Conservation (phyloP, 2,329 filamentous ascomycete species). For the Talaromyces sp. region DNA sequence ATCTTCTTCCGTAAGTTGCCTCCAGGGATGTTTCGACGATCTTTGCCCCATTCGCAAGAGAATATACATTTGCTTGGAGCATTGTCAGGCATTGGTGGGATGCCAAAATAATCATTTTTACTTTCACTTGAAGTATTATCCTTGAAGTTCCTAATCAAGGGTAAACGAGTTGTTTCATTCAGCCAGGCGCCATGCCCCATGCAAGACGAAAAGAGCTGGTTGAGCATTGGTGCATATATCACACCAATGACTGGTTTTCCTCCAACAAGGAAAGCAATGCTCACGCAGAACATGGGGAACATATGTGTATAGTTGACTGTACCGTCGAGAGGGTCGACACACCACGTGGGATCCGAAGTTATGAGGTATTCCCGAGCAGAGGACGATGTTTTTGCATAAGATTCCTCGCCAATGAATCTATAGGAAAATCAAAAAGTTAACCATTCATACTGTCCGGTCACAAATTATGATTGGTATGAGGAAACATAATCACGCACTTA, state of each 20-base stretch:
- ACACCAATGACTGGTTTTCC: conserved; percentile 62
- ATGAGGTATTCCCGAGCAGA: conserved; percentile 54
- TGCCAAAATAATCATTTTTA: conserved; percentile 17
- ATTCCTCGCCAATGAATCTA: conserved; percentile 68
- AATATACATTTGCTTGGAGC: conserved; percentile 66
- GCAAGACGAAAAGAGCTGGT: conserved; percentile 65
- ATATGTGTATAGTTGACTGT: conserved; percentile 78
- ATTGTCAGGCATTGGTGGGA: conserved; percentile 57
- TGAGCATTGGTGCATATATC: conserved; percentile 65
- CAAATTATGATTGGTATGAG: not conserved
- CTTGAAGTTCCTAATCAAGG: conserved; percentile 55
- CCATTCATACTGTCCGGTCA: too few species aligned
- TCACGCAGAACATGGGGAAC: conserved; percentile 77
- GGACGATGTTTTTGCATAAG: conserved; percentile 63
- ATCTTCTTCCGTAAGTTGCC: conserved; percentile 68
- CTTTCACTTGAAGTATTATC: not conserved
- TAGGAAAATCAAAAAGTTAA: not conserved
- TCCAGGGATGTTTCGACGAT: conserved; percentile 59
- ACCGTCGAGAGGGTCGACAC: conserved; percentile 70
- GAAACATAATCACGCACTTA: conserved; percentile 48
- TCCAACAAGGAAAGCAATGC: conserved; percentile 62
- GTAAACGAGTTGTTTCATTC: conserved; percentile 59
- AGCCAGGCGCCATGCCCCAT: conserved; percentile 63
- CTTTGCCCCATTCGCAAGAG: conserved; percentile 75
- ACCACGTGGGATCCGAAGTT: conserved; percentile 60